phyloP scores from a whole-genome alignment of 352 stramenopile genomes.

The Thalassiosira livingstoniorum region DNA sequence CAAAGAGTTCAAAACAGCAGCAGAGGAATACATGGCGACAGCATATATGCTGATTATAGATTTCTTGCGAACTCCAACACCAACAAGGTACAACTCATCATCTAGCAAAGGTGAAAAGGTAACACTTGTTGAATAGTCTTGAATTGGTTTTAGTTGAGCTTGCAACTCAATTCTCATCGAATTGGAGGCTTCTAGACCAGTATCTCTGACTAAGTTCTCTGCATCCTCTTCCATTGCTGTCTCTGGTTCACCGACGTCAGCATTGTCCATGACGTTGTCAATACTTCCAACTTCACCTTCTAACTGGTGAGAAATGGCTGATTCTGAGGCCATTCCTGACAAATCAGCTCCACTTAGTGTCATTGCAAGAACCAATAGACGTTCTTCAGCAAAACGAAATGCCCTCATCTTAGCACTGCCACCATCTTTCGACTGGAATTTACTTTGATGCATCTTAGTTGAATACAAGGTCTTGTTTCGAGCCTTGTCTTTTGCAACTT shows the following conservation, averaged over 20 bases:
- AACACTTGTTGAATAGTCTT: constrained; percentile 68
- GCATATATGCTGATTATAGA: constrained; percentile 70
- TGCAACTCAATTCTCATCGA: not conserved
- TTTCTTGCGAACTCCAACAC: constrained; percentile 72
- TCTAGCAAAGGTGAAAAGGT: constrained; percentile 53
- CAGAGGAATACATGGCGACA: constrained; percentile 66
- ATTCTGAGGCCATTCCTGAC: too few relatives aligned
- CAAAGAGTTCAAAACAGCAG: not conserved
- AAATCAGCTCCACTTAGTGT: too few relatives aligned
- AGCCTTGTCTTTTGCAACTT: not conserved
- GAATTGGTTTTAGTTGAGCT: constrained; percentile 2
- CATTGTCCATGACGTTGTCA: not conserved
- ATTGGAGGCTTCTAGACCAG: not conserved
- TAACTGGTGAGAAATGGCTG: constrained; percentile 18
- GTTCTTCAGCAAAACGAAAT: constrained; percentile 15
- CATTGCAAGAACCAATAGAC: constrained; percentile 21
- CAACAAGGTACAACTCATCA: constrained; percentile 57
- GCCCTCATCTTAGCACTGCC: constrained; percentile 16
- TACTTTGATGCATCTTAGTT: not conserved
- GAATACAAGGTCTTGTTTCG: not conserved
- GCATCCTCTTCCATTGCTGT: not conserved
- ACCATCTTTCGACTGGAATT: not conserved
- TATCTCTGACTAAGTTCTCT: not conserved
- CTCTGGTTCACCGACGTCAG: not conserved
- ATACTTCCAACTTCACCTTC: not conserved